A percentile compares a stretch with the other conserved stretches of the same genome.
phyloP scores from a whole-genome alignment of 2,329 filamentous ascomycete genomes.

The Magnaporthiopsis rhizophila region DNA sequence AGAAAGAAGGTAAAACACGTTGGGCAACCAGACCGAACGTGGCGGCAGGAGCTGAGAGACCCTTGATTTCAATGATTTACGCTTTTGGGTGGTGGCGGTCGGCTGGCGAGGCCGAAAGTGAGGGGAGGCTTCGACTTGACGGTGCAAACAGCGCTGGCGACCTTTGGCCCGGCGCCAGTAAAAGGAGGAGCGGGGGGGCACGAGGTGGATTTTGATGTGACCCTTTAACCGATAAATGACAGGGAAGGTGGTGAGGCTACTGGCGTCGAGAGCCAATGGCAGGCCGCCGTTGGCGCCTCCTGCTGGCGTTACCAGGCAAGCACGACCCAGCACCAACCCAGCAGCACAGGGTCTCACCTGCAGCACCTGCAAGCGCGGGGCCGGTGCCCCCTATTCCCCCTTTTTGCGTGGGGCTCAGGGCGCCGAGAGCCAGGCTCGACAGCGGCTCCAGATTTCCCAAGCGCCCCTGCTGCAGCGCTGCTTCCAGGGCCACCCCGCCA shows the following conservation, averaged over 20 bases:
- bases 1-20: no score
- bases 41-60: background rate
- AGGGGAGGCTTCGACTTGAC: background rate
- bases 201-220: background rate
- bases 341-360: background rate
- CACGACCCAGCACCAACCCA: background rate
- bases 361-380: background rate
- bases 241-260: background rate
- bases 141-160: background rate
- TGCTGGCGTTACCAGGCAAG: background rate
- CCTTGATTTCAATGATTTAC: background rate
- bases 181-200: background rate
- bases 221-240: no score
- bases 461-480: no score
- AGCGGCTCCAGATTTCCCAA: no score
- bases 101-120: background rate
- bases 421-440: background rate
- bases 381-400: background rate
- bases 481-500: background rate
- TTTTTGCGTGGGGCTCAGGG: background rate
- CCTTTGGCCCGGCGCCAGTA: background rate
- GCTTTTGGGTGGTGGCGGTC: background rate
- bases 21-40: no score
- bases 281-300: background rate
- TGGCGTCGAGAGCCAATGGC: background rate